These are phyloP conservation scores for Phialocephala sp. DNA, from an alignment of 2,329 filamentous ascomycete species.

Conservation along the genomic window DNA sequence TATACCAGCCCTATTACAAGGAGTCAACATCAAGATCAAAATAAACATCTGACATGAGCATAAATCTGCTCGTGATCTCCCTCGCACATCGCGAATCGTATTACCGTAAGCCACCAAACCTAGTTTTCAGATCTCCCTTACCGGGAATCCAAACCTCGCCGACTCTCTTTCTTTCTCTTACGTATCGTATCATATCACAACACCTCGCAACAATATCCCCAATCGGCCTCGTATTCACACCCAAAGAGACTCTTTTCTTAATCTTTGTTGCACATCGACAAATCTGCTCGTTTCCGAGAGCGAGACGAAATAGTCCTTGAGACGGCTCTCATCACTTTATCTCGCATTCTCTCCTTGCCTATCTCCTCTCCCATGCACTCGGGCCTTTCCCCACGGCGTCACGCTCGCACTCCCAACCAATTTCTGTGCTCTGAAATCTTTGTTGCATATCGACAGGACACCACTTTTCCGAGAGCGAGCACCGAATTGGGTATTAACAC, in stretches of 20 bases:
- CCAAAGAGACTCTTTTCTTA: too few relatives aligned
- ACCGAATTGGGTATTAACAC: not conserved
- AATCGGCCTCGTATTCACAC: not conserved
- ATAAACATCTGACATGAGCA: too few relatives aligned
- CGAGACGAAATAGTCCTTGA: not conserved
- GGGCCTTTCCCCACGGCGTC: not conserved
- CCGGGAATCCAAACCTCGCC: too few relatives aligned
- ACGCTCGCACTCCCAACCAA: not conserved
- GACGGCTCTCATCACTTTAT: not conserved
- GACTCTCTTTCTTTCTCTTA: too few relatives aligned
- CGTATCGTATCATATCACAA: not conserved
- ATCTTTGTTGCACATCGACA: conserved; percentile 1
- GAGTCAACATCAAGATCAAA: too few relatives aligned
- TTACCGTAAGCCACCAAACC: too few relatives aligned
- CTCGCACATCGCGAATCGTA: too few relatives aligned
- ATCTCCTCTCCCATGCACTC: not conserved
- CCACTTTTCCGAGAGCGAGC: not conserved
- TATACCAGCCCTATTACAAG: too few relatives aligned
- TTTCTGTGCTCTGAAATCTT: not conserved
- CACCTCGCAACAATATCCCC: not conserved
- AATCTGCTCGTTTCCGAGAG: not conserved
- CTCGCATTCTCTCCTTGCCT: not conserved
- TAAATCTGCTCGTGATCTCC: too few relatives aligned
- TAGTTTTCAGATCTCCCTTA: too few relatives aligned
- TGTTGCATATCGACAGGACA: not conserved